Evolutionary conservation across 441 rosid species (phyloP).

Genomic region (Populus hybrid): DNA sequence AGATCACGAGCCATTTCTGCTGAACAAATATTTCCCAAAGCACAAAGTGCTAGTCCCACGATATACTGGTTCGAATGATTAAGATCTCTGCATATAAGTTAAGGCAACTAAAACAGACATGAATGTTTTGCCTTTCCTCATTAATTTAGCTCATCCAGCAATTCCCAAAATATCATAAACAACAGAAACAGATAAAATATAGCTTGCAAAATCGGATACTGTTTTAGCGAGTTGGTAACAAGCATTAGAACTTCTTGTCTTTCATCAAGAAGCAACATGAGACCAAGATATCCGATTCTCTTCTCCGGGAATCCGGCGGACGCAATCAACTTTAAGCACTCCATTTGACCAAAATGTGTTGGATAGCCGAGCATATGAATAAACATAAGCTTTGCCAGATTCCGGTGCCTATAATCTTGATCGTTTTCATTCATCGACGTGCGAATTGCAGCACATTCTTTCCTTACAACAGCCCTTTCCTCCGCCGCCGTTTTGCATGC

Average conservation of each 20-base stretch:
- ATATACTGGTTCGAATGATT: constrained; percentile 94
- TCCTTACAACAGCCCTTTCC: constrained; percentile 94
- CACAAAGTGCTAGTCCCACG: constrained; percentile 93
- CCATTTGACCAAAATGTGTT: constrained; percentile 99
- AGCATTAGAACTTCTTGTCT: constrained; percentile 99
- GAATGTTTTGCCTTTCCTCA: background rate
- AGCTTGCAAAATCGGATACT: constrained; percentile 61
- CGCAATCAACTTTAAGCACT: constrained; percentile 92
- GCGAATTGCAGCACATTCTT: constrained; percentile 97
- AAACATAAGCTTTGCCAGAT: constrained; percentile 96
- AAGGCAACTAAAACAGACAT: constrained; percentile 46
- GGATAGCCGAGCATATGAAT: constrained; percentile 99
- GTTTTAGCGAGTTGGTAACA: constrained; percentile 98
- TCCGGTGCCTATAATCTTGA: constrained; percentile 62
- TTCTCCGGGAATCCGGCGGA: constrained; percentile 97
- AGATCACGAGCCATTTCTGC: constrained; percentile 99
- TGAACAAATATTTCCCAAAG: constrained; percentile 96
- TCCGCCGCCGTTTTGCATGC: constrained; percentile 99
- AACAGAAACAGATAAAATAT: background rate
- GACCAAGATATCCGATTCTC: constrained; percentile 97
- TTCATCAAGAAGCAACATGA: constrained; percentile 99
- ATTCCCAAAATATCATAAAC: constrained; percentile 79
- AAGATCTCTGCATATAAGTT: constrained; percentile 80
- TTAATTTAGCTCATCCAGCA: constrained; percentile 74
- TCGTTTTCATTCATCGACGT: constrained; percentile 86